Base-by-base conservation (phyloP, 1,284 basidiomycete genomes). In the Ustilago xerochloae region DNA sequence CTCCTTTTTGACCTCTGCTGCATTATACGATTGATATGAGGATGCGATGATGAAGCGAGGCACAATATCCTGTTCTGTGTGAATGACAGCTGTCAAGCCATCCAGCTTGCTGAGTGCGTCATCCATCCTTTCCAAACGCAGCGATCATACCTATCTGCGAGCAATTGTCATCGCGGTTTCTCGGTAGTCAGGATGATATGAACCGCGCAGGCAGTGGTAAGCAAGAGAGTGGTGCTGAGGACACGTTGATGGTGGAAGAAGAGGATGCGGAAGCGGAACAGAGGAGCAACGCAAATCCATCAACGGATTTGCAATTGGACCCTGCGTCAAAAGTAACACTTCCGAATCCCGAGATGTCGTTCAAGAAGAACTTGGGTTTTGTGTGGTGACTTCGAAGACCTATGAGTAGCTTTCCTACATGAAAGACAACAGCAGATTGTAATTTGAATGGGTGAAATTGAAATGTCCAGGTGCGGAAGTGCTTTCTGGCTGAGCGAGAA, bases 41-140 rank as follows among this genome's bases (percentile, higher is more conserved):
- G 28, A 41, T 10, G 58, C 16, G 2, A 61, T 36, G 13, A 61
- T 36, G 12, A 48, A 66, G 7, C 36, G 41, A 8, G 35, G n/a
- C 6, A 61, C 28, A 1, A 10, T 13, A 18, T 41, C 29, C 3
- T 56, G 15, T 0, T 48, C 32, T 29, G 58, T 66, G 16, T 51
- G 46, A 22, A 66, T 53, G 22, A 67, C 28, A 0, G 64, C 33
- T 16, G n/a, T 33, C 18, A 67, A 24, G 54, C 47, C 49, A 28
- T 67, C 22, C 4, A 67, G 54, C 32, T 52, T 38, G 18, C 9
- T 32, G 6, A 67, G 18, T 1, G 35, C 43, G 12, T 24, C 35
- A 43, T 48, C 26, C 63, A 61, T 60, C 35, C 28, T 52, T 48
- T 6, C 46, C 7, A 12, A n/a, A 4, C 8, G 22, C 22, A n/a